phyloP scores from a whole-genome alignment of 116 monocot genomes.

The Phalaenopsis hybrid region DNA sequence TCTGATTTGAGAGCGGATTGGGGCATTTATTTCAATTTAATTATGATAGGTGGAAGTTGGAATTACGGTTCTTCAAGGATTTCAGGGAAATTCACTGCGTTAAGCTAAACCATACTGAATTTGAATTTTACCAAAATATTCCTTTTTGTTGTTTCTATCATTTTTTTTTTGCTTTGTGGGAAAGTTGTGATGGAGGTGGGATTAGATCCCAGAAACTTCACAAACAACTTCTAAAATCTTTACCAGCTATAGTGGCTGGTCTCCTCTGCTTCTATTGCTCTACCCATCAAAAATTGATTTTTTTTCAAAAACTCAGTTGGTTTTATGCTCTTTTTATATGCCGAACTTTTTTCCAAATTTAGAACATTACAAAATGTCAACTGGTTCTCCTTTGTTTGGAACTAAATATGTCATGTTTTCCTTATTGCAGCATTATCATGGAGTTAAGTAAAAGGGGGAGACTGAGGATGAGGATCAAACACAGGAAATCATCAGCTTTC shows the following conservation, averaged over 20 bases:
- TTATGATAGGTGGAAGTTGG: not conserved
- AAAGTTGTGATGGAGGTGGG: too few species aligned
- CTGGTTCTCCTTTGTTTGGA: conserved; percentile 8
- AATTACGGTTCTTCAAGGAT: not conserved
- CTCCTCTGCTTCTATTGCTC: too few species aligned
- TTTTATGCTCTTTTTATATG: not conserved
- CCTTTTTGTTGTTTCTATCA: not conserved
- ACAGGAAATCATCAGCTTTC: conserved; percentile 66
- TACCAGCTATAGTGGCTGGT: too few species aligned
- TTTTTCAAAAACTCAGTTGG: not conserved
- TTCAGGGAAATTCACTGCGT: not conserved
- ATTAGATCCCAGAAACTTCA: too few species aligned
- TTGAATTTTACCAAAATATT: not conserved
- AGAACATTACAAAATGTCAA: not conserved
- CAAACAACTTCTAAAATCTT: too few species aligned
- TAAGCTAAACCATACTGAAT: not conserved
- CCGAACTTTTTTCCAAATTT: not conserved
- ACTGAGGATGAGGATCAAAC: conserved; percentile 72
- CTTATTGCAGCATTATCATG: conserved; percentile 47
- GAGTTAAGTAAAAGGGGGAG: conserved; percentile 33
- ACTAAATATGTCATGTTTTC: conserved; percentile 28
- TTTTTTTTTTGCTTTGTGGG: not conserved
- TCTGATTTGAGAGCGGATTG: not conserved
- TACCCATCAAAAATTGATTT: not conserved
- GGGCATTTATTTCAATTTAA: not conserved